Percentiles rank a stretch among this genome's conserved stretches.
Conservation (phyloP, 2,329 filamentous ascomycete species). For the Stagonosporopsis vannaccii region DNA sequence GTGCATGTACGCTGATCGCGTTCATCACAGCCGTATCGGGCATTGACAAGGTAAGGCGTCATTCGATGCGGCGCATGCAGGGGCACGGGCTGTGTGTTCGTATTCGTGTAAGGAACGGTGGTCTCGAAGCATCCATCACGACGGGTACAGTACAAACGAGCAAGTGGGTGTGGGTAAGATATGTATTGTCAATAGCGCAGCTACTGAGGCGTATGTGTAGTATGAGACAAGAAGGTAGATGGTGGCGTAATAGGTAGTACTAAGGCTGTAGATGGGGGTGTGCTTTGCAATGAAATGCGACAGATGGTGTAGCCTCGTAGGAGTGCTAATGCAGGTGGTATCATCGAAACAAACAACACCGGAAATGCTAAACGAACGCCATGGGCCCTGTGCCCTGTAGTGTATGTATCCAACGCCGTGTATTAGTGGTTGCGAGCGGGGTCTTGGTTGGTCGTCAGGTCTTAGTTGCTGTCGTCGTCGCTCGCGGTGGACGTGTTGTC, state of each 20-base stretch:
- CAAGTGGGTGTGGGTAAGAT: neutral
- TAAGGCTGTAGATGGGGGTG: neutral
- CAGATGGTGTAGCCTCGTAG: constrained; percentile 8
- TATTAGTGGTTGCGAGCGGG: neutral
- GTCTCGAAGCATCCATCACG: neutral
- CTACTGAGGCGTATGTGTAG: constrained; percentile 9
- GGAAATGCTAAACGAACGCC: constrained; percentile 37
- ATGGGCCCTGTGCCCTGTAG: constrained; percentile 19
- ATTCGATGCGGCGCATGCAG: neutral
- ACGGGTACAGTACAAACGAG: neutral
- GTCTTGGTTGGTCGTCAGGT: neutral
- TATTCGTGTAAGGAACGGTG: neutral
- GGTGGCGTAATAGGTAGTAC: constrained; percentile 1
- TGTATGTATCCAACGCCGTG: constrained; percentile 11
- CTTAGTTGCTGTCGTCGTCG: constrained; percentile 42
- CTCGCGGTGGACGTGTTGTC: constrained; percentile 29
- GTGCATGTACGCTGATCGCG: constrained; percentile 1
- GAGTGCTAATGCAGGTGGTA: constrained; percentile 30
- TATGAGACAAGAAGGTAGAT: constrained; percentile 18
- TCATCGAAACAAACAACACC: constrained; percentile 39
- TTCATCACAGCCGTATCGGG: neutral
- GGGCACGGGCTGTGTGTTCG: neutral
- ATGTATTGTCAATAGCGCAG: constrained; percentile 21
- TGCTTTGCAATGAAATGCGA: constrained; percentile 11
- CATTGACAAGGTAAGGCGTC: constrained; percentile 2